phyloP scores from a whole-genome alignment of 1,139 yeast species.

The Eremothecium sinecaudum region DNA sequence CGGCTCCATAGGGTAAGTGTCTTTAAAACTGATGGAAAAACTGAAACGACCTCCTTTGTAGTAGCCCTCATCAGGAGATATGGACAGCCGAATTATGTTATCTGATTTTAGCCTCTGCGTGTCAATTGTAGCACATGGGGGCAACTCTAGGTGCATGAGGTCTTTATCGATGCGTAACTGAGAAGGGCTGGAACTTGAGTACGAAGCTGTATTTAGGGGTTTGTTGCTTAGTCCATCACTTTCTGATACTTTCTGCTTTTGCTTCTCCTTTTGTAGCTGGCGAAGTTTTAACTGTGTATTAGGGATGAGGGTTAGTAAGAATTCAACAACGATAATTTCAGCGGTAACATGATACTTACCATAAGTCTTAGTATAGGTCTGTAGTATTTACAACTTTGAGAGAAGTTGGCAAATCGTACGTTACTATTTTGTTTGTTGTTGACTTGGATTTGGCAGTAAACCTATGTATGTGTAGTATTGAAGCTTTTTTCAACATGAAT shows the following conservation, averaged over 20 bases:
- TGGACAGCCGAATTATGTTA: constrained; percentile 40
- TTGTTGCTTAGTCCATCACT: constrained; percentile 12
- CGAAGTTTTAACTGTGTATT: constrained; percentile 44
- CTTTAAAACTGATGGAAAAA: constrained; percentile 56
- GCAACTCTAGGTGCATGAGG: constrained; percentile 58
- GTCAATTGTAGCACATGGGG: constrained; percentile 51
- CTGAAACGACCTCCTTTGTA: constrained; percentile 61
- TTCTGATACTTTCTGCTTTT: constrained; percentile 29
- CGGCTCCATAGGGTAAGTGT: constrained; percentile 84
- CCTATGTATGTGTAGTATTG: not conserved
- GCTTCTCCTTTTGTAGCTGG: constrained; percentile 50
- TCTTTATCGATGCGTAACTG: constrained; percentile 46
- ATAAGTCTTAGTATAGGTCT: no score
- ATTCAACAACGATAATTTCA: no score
- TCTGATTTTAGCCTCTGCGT: constrained; percentile 42
- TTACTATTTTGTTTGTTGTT: no score
- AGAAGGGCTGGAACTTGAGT: constrained; percentile 36
- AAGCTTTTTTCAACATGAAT: not conserved
- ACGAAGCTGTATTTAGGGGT: no score
- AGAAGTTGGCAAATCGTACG: no score
- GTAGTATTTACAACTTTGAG: no score
- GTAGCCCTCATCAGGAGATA: constrained; percentile 73
- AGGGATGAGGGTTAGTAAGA: no score
- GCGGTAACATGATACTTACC: no score
- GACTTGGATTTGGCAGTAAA: no score